phyloP scores from a whole-genome alignment of 352 stramenopile genomes.

The Globisporangium splendens region DNA sequence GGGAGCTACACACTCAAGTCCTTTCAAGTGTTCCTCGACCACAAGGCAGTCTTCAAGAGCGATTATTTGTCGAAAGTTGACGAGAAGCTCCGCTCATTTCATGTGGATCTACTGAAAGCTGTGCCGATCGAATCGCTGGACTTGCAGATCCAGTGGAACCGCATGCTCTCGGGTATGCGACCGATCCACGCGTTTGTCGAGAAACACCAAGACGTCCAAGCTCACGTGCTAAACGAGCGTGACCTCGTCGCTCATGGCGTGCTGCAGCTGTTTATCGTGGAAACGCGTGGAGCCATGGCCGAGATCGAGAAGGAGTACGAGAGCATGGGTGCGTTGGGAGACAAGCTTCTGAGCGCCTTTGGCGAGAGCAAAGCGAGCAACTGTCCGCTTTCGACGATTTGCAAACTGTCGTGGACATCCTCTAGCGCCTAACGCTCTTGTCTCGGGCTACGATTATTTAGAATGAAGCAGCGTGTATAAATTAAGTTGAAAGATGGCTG shows the following conservation, averaged over 20 bases:
- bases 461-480: no score
- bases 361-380: conserved; percentile 57
- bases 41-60: conserved; percentile 29
- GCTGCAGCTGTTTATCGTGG: conserved; percentile 45
- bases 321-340: conserved; percentile 50
- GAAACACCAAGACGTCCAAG: background rate
- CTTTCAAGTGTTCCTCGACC: conserved; percentile 27
- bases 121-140: conserved; percentile 52
- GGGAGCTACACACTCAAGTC: conserved; percentile 27
- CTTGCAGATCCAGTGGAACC: conserved; percentile 61
- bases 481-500: no score
- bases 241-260: conserved; percentile 40
- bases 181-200: conserved; percentile 50
- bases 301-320: conserved; percentile 68
- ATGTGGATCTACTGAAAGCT: conserved; percentile 49
- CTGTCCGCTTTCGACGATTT: conserved; percentile 56
- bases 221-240: conserved; percentile 17
- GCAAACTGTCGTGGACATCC: conserved; percentile 28
- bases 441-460: no score
- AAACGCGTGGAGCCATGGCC: conserved; percentile 26
- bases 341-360: conserved; percentile 62
- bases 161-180: conserved; percentile 40
- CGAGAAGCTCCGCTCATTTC: conserved; percentile 56
- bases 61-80: conserved; percentile 37
- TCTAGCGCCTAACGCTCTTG: background rate